These are phyloP conservation scores for Candida manassasensis DNA, from an alignment of 805 yeast species.

Conservation along the genomic window DNA sequence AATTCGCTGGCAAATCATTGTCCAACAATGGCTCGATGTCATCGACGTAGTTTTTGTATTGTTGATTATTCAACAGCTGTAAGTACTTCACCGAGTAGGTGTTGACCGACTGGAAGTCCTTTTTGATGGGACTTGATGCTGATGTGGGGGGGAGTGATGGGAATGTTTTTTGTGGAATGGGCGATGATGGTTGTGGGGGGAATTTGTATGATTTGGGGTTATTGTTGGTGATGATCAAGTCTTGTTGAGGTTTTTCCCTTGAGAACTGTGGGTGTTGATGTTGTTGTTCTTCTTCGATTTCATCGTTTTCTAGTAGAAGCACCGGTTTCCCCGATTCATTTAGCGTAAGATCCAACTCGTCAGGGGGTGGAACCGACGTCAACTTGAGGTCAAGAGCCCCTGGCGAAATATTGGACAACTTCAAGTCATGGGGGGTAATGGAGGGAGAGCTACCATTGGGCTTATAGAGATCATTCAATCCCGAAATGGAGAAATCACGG, in stretches of 20 bases:
- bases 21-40: constrained; percentile 32
- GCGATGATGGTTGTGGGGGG: constrained; percentile 38
- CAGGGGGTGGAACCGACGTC: not conserved
- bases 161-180: not conserved
- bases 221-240: constrained; percentile 45
- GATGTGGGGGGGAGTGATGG: not conserved
- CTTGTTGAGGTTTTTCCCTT: constrained; percentile 21
- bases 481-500: constrained; percentile 58
- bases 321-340: constrained; percentile 16
- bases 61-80: constrained; percentile 22
- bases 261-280: constrained; percentile 6
- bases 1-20: constrained; percentile 4
- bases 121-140: constrained; percentile 3
- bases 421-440: constrained; percentile 32
- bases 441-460: constrained; percentile 20
- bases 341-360: constrained; percentile 10
- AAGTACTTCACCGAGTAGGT: constrained; percentile 41
- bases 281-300: constrained; percentile 13
- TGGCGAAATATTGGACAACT: not conserved
- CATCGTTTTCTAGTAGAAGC: constrained; percentile 26
- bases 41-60: constrained; percentile 20
- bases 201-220: constrained; percentile 52
- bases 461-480: constrained; percentile 26
- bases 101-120: constrained; percentile 13
- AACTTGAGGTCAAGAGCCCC: not conserved